These are phyloP conservation scores for Botrytis aclada DNA, from an alignment of 2,329 filamentous ascomycete genomes.

Conservation along the genomic window DNA sequence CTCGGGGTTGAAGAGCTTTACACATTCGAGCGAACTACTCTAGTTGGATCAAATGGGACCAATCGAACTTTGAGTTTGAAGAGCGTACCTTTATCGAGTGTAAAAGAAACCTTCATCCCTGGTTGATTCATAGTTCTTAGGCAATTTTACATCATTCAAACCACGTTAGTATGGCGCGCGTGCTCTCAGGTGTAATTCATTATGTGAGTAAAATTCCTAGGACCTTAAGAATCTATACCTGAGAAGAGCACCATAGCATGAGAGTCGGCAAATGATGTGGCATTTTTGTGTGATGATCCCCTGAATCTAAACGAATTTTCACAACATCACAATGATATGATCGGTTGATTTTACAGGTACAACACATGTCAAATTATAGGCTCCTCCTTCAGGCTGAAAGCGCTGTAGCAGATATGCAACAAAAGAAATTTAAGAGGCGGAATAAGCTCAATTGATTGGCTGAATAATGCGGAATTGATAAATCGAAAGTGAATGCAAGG, in stretches of 20 bases:
- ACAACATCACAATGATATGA: not conserved
- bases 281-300: too few relatives aligned
- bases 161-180: too few relatives aligned
- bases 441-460: not conserved
- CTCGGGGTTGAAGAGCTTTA: slow-evolving; percentile 62
- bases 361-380: not conserved
- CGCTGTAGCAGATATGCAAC: not conserved
- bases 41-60: not conserved
- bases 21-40: slow-evolving; percentile 25
- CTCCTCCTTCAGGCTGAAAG: not conserved
- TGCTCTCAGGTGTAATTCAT: not conserved
- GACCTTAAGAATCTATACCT: not conserved
- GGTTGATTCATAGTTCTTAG: not conserved
- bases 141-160: not conserved
- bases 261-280: too few relatives aligned
- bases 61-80: slow-evolving; percentile 13
- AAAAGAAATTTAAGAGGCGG: not conserved
- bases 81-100: slow-evolving; percentile 24
- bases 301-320: not conserved
- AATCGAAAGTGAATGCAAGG: not conserved
- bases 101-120: slow-evolving; percentile 29
- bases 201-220: not conserved
- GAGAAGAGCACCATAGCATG: not conserved
- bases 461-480: not conserved
- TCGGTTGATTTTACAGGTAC: not conserved